Conservation (phyloP, 768 basidiomycete species). For the Mycena capillaripes region DNA sequence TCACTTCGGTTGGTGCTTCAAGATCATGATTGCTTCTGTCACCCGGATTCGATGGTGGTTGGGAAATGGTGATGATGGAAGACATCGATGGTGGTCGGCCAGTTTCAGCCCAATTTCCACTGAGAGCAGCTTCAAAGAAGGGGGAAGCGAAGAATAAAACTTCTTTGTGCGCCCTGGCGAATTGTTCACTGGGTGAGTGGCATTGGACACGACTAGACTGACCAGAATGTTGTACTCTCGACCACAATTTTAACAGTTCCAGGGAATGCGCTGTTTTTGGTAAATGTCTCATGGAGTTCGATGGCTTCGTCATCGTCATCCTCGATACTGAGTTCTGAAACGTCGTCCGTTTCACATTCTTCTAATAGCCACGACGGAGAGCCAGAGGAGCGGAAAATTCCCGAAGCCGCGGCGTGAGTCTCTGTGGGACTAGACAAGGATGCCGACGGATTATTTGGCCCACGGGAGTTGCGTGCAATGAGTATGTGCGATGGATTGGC, state of each 20-base stretch:
- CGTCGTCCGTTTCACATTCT: constrained; percentile 79
- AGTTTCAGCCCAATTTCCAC: constrained; percentile 94
- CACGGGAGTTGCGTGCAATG: constrained; percentile 88
- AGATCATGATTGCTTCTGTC: constrained; percentile 56
- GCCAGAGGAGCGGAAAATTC: constrained; percentile 85
- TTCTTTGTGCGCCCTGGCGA: constrained; percentile 90
- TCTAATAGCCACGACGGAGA: constrained; percentile 87
- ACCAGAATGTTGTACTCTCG: constrained; percentile 93
- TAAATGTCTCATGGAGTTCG: constrained; percentile 87
- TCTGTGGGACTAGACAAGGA: constrained; percentile 88
- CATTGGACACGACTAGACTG: constrained; percentile 44
- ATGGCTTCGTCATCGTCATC: constrained; percentile 80
- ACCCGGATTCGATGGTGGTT: constrained; percentile 73
- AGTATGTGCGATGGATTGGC: constrained; percentile 89
- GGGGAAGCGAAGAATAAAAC: constrained; percentile 94
- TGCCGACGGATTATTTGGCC: constrained; percentile 81
- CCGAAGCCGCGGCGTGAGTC: constrained; percentile 89
- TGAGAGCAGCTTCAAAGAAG: constrained; percentile 92
- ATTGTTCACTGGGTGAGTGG: constrained; percentile 4
- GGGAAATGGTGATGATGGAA: constrained; percentile 88
- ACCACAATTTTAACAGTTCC: constrained; percentile 94
- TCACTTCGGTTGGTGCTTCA: constrained; percentile 66
- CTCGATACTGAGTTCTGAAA: constrained; percentile 77
- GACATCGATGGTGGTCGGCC: constrained; percentile 84
- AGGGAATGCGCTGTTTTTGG: constrained; percentile 74